These are phyloP conservation scores for Cyberlindnera americana DNA, from an alignment of 805 yeast species.

Conservation along the genomic window DNA sequence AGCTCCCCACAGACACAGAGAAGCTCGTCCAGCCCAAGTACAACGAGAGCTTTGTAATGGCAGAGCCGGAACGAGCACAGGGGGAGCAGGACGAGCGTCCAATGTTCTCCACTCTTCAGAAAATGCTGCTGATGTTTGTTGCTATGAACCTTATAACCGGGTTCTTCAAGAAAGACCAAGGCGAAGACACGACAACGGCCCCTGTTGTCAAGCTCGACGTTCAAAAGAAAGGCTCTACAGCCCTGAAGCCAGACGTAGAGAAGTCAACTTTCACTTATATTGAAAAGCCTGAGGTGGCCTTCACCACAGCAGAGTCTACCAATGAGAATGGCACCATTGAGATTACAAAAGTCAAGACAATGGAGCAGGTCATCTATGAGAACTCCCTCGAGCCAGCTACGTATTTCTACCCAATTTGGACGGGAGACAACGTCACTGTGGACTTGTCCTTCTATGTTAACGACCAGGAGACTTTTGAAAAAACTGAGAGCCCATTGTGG, in stretches of 20 bases:
- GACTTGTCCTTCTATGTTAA: constrained; percentile 25
- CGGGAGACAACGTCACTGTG: constrained; percentile 7
- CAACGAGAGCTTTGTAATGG: constrained; percentile 1
- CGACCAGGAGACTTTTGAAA: constrained; percentile 15
- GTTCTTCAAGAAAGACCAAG: constrained; percentile 2
- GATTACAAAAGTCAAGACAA: constrained; percentile 9
- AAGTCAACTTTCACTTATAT: constrained; percentile 12
- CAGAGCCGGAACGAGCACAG: neutral
- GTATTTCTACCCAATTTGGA: constrained; percentile 23
- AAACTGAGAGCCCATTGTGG: constrained; percentile 3
- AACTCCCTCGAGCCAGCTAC: constrained; percentile 23
- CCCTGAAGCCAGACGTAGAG: constrained; percentile 13
- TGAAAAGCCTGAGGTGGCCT: constrained; percentile 14
- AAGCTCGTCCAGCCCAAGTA: too few species aligned
- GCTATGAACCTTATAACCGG: constrained; percentile 10
- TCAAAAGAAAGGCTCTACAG: neutral
- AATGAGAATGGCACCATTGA: constrained; percentile 15
- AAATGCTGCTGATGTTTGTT: constrained; percentile 11
- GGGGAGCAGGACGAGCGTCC: constrained; percentile 5
- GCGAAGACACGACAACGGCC: neutral
- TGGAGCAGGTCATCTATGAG: constrained; percentile 24
- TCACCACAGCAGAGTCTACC: constrained; percentile 5
- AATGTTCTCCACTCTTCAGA: constrained; percentile 10
- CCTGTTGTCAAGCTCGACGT: neutral
- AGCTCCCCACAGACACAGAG: too few species aligned